Base-by-base conservation (phyloP, 2,329 filamentous ascomycete species). In the Chaetomium olivaceum region DNA sequence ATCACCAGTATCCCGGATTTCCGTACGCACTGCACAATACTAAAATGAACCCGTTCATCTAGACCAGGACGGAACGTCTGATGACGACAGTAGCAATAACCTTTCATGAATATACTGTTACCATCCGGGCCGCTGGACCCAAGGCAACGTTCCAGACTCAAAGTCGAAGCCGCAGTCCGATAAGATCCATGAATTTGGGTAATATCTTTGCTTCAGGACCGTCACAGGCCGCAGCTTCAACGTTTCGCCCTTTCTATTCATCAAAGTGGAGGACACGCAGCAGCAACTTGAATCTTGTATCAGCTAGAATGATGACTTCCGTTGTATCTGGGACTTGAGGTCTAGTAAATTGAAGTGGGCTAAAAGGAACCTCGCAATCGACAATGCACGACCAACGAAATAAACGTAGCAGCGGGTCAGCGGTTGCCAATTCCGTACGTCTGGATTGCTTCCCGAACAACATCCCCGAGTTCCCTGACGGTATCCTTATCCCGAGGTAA, bases 401-500 rank as follows among this genome's bases (percentile, higher is more conserved):
- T 11, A 1, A 51, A 51, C 14, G 25, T 31, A 21, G 27, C 27
- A 31, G 12, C 25, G 14, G 14, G 19, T 39, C 46, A 55, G 54
- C 65, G 63, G 58, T 71, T 69, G 21, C 65, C 64, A 55, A 71
- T 69, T 21, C 65, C 63, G 36, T 71, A 72, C 25, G 57, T 65
- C 29, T 54, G 58, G 31, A 74, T 74, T 2, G 74, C 72, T 31
- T 75, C 74, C 39, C 80, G 76, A 25, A 81, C 77, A 8, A 81
- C 78, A 61, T 81, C 77, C 7, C 78, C 78, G 16, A 85, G 73
- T 68, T 84, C 82, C 68, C 78, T 77, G 62, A 84, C 78, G 0
- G 81, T 82, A 16, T 76, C 77, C 62, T 77, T 78, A 63, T 85
- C 83, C 67, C 85, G 77, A 0, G 87, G 87, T 4, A 89, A 77